These are phyloP conservation scores for Hebeloma cylindrosporum DNA, from an alignment of 768 basidiomycete species.

Conservation along the genomic window DNA sequence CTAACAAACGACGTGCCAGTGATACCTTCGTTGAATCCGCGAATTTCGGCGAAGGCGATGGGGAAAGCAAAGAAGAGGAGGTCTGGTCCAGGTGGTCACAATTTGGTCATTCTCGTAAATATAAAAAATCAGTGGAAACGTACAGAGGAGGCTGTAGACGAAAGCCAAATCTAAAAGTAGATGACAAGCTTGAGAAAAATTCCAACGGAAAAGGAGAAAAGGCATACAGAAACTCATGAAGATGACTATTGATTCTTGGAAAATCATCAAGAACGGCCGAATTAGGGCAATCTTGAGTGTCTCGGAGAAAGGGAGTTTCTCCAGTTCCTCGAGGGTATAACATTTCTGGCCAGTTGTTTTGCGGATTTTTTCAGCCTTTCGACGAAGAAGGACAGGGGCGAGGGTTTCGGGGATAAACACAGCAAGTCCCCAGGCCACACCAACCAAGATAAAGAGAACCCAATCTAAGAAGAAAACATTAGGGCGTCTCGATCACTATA, in stretches of 20 bases:
- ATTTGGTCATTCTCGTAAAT: not conserved
- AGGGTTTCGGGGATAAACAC: constrained; percentile 54
- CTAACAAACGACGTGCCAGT: constrained; percentile 44
- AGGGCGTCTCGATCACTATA: not conserved
- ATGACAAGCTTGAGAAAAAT: not conserved
- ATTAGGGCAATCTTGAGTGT: constrained; percentile 37
- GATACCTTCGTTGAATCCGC: constrained; percentile 40
- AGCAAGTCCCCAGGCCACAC: constrained; percentile 34
- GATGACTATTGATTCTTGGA: constrained; percentile 45
- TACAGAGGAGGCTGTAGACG: constrained; percentile 42
- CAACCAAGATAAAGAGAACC: constrained; percentile 45
- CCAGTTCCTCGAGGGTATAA: constrained; percentile 40
- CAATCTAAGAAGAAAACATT: constrained; percentile 29
- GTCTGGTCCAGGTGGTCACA: constrained; percentile 20
- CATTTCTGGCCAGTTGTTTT: constrained; percentile 38
- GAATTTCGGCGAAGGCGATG: constrained; percentile 39
- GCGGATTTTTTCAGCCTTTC: constrained; percentile 40
- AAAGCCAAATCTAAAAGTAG: constrained; percentile 38
- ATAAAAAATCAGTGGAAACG: constrained; percentile 5
- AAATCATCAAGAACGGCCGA: constrained; percentile 42
- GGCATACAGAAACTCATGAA: constrained; percentile 41
- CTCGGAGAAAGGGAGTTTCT: constrained; percentile 32
- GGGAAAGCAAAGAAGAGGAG: constrained; percentile 46
- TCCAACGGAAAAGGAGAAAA: not conserved
- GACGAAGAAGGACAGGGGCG: constrained; percentile 43